Conservation (phyloP, 2,329 filamentous ascomycete species). For the Hypoxylon sp. region DNA sequence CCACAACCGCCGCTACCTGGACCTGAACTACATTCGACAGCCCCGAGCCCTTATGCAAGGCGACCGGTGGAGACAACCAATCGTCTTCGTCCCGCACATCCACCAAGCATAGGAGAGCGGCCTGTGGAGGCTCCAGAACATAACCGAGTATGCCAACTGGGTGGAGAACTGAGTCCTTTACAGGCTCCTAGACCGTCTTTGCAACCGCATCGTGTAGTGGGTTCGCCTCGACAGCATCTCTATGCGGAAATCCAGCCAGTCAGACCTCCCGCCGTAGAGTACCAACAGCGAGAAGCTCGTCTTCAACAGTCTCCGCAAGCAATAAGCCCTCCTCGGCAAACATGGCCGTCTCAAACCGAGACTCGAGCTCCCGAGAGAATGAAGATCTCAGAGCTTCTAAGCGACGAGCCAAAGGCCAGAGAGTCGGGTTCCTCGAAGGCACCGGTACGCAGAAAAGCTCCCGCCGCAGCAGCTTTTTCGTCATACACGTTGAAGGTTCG, state of each 20-base stretch:
- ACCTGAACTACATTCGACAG: slow-evolving; percentile 30
- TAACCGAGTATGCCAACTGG: slow-evolving; percentile 35
- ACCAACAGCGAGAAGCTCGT: slow-evolving; percentile 36
- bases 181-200: slow-evolving; percentile 35
- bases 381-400: slow-evolving; percentile 50
- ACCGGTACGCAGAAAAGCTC: slow-evolving; percentile 31
- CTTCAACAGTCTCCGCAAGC: slow-evolving; percentile 37
- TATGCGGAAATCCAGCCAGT: slow-evolving; percentile 38
- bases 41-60: slow-evolving; percentile 37
- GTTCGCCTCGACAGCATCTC: slow-evolving; percentile 31
- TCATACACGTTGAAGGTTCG: slow-evolving; percentile 69
- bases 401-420: slow-evolving; percentile 42
- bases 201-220: slow-evolving; percentile 33
- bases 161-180: slow-evolving; percentile 37
- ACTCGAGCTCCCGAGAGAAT: slow-evolving; percentile 46
- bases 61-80: slow-evolving; percentile 32
- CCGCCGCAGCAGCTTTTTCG: slow-evolving; percentile 38
- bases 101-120: slow-evolving; percentile 39
- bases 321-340: slow-evolving; percentile 36
- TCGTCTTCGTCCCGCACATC: slow-evolving; percentile 40
- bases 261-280: slow-evolving; percentile 34
- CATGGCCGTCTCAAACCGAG: slow-evolving; percentile 44
- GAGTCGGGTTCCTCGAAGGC: slow-evolving; percentile 42
- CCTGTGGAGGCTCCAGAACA: slow-evolving; percentile 42
- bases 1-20: slow-evolving; percentile 37